Evolutionary conservation across 2,329 filamentous ascomycete genomes (phyloP), one percentile per base, ranked within the genome.

Genomic region (Aspergillus amoenus): DNA sequence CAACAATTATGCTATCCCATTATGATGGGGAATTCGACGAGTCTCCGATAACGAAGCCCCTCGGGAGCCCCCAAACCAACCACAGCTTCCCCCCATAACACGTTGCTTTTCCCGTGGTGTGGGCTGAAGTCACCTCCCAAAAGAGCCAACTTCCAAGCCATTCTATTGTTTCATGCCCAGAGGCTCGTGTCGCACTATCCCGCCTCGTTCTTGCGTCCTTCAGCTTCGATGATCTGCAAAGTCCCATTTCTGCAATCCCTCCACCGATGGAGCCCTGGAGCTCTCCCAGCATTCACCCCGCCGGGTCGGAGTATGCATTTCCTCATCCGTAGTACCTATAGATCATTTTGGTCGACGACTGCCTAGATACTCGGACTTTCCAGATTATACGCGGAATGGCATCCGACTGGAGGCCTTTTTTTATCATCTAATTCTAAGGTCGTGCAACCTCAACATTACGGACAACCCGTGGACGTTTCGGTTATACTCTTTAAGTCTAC

Each of bases 51-150:
- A 53, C 56, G 48, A 51, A 21, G 41, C 43, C 41, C 32, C 42
- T 27, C 45, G 45, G 41, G 46, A 30, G n/a, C 37, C 42, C 27
- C 21, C 47, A 68, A 63, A 63, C 69, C 70, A 72, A 72, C 70
- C 70, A 72, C 66, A 64, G 46, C 57, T 17, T 49, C 47, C 56
- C 55, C 47, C 63, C 22, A 45, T 61, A 58, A 60, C 70, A 71
- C 69, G 69, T 71, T 72, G 62, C 56, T 58, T 53, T 53, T 48
- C 48, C 32, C 45, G 41, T 22, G 51, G 42, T 24, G 42, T 34
- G 24, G 21, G 40, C 43, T 42, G 46, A 49, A 55, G 24, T 52
- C 48, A 56, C 41, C 55, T 50, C 18, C 34, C 51, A 42, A 47
- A 24, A 47, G 22, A 37, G 15, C 50, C 30, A 40, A 32, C 39